Conservation (phyloP, 2,329 filamentous ascomycete species). For the Venturia effusa region DNA sequence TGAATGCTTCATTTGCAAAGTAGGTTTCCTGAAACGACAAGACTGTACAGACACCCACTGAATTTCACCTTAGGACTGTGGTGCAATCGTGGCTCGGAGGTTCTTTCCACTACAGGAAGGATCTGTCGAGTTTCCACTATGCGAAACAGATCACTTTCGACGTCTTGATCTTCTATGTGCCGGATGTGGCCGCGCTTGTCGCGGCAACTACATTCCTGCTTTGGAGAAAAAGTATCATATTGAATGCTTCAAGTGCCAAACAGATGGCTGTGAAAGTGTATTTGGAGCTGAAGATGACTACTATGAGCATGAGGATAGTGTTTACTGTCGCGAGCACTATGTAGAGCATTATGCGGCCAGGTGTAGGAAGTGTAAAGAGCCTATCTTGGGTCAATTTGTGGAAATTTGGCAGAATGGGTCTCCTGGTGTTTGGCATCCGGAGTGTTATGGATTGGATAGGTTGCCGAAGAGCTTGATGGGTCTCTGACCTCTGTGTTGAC, state of each 20-base stretch:
- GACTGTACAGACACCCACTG: not conserved
- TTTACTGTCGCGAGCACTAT: constrained; percentile 98
- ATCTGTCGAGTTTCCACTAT: constrained; percentile 84
- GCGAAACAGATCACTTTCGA: constrained; percentile 94
- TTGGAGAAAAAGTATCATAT: constrained; percentile 97
- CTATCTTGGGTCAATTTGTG: constrained; percentile 97
- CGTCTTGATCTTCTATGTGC: constrained; percentile 87
- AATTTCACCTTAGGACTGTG: constrained; percentile 62
- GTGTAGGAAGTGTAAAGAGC: constrained; percentile 93
- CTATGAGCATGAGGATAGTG: constrained; percentile 92
- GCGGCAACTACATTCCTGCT: constrained; percentile 95
- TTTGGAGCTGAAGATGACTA: constrained; percentile 98
- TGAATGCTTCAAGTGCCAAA: constrained; percentile 93
- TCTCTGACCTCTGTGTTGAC: not conserved
- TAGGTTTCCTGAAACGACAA: constrained; percentile 37
- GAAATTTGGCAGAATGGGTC: constrained; percentile 97
- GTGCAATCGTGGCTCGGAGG: constrained; percentile 93
- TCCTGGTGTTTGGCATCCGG: constrained; percentile 99
- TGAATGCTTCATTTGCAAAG: constrained; percentile 94
- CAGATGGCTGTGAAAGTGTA: constrained; percentile 62
- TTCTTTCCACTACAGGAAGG: constrained; percentile 95
- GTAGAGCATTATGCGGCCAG: constrained; percentile 96
- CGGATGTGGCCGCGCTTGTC: constrained; percentile 81
- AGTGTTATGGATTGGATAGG: constrained; percentile 55
- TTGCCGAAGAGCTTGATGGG: not conserved